These are phyloP conservation scores for Tetracentron sinense DNA, from an alignment of 164 flowering plant species.

Conservation along the genomic window DNA sequence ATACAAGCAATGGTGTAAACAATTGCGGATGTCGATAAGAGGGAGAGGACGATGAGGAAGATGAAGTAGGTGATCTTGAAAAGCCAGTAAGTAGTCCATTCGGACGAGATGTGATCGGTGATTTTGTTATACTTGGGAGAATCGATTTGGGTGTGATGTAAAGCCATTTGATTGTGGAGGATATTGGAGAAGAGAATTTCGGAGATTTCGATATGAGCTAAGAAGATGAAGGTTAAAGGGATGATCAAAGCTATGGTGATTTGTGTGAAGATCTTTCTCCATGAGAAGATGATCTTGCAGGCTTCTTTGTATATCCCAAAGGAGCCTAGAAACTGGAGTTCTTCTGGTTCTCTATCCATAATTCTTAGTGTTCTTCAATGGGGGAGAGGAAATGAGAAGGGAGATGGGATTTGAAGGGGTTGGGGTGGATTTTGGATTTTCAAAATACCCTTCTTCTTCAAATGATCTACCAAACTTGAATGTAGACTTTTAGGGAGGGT, in stretches of 20 bases:
- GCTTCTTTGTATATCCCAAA: conserved; percentile 40
- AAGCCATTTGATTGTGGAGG: conserved; percentile 16
- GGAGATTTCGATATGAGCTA: conserved; percentile 42
- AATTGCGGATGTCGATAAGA: conserved; percentile 42
- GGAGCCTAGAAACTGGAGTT: conserved; percentile 39
- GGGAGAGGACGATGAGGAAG: conserved; percentile 34
- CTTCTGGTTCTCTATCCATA: conserved; percentile 51
- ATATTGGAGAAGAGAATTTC: conserved; percentile 30
- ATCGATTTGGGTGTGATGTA: conserved; percentile 5
- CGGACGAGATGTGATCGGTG: conserved; percentile 21
- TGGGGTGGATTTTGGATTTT: too few species aligned
- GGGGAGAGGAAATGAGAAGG: too few species aligned
- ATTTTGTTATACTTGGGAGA: conserved; percentile 14
- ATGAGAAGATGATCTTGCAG: conserved; percentile 36
- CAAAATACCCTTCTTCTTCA: too few species aligned
- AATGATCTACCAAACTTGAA: too few species aligned
- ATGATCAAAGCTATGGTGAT: conserved; percentile 56
- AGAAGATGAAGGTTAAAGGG: conserved; percentile 56
- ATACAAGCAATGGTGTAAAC: conserved; percentile 45
- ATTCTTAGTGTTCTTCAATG: too few species aligned
- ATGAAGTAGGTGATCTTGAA: conserved; percentile 30
- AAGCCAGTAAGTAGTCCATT: conserved; percentile 22
- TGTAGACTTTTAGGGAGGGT: too few species aligned
- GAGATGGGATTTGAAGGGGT: too few species aligned
- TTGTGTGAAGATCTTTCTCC: conserved; percentile 43